These are phyloP conservation scores for Euphorbia lathyris DNA, from an alignment of 345 rosid species.

Conservation along the genomic window DNA sequence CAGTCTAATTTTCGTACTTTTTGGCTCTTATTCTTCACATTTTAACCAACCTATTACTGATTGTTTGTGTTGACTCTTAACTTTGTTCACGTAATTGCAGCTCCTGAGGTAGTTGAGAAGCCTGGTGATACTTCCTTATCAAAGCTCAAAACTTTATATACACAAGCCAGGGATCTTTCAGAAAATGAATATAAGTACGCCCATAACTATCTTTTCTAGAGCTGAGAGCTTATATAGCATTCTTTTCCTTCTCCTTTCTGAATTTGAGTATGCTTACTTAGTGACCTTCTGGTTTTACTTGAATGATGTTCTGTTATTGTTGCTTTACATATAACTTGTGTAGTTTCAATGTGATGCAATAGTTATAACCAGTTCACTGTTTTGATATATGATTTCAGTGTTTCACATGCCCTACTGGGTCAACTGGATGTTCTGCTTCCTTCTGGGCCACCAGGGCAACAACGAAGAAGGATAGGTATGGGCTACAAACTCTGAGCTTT, in stretches of 20 bases:
- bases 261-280: not conserved
- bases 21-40: not conserved
- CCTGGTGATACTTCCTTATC: constrained; percentile 72
- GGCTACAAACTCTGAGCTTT: constrained; percentile 10
- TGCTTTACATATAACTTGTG: too few relatives aligned
- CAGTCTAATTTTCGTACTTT: constrained; percentile 1
- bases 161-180: constrained; percentile 78
- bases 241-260: not conserved
- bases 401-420: constrained; percentile 44
- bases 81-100: constrained; percentile 41
- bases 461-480: constrained; percentile 72
- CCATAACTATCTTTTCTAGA: not conserved
- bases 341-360: not conserved
- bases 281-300: not conserved
- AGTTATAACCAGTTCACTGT: constrained; percentile 8
- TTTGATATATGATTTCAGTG: constrained; percentile 36
- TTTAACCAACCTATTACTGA: not conserved
- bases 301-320: not conserved
- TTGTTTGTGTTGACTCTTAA: constrained; percentile 16
- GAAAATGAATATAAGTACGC: constrained; percentile 77
- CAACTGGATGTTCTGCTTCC: constrained; percentile 76
- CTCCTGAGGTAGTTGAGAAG: constrained; percentile 91
- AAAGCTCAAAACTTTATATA: constrained; percentile 56
- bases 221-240: not conserved
- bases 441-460: constrained; percentile 73